Evolutionary conservation across 2,329 filamentous ascomycete genomes (phyloP).

Genomic region (Cytospora chrysosperma): DNA sequence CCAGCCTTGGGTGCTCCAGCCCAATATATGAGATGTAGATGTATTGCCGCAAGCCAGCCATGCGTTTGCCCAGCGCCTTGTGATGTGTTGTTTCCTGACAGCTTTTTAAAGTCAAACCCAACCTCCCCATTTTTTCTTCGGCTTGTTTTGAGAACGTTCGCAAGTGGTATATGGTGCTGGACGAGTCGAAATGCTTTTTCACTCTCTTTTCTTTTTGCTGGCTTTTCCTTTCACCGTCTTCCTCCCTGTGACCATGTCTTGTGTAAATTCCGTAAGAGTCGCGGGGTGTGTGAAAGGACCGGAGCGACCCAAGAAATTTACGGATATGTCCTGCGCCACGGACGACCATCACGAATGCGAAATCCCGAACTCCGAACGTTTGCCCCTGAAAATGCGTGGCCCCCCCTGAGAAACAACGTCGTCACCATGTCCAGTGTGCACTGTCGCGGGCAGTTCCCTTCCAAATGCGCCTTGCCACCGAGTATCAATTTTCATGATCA

Average conservation of each 20-base stretch:
- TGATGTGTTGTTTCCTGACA: conserved; percentile 19
- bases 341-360: conserved; percentile 19
- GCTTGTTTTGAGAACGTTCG: conserved; percentile 14
- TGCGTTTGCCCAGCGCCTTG: conserved; percentile 18
- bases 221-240: conserved; percentile 7
- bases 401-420: conserved; percentile 8
- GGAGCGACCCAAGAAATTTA: conserved; percentile 1
- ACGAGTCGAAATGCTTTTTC: conserved; percentile 14
- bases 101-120: conserved; percentile 10
- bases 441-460: conserved; percentile 2
- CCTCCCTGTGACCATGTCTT: not conserved
- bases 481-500: conserved; percentile 9
- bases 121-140: conserved; percentile 14
- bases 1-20: not conserved
- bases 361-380: conserved; percentile 22
- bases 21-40: conserved; percentile 10
- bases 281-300: conserved; percentile 3
- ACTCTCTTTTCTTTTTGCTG: conserved; percentile 9
- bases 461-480: conserved; percentile 21
- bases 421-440: not conserved
- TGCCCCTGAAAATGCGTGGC: conserved; percentile 22
- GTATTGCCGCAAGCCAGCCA: conserved; percentile 12
- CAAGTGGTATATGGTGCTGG: not conserved
- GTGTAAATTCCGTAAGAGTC: not conserved
- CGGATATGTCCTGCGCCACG: conserved; percentile 11